A percentile compares a stretch with the other conserved stretches of the same genome.
Evolutionary conservation across 2,329 filamentous ascomycete genomes (phyloP).

Genomic region (Hypoxylon sp.): DNA sequence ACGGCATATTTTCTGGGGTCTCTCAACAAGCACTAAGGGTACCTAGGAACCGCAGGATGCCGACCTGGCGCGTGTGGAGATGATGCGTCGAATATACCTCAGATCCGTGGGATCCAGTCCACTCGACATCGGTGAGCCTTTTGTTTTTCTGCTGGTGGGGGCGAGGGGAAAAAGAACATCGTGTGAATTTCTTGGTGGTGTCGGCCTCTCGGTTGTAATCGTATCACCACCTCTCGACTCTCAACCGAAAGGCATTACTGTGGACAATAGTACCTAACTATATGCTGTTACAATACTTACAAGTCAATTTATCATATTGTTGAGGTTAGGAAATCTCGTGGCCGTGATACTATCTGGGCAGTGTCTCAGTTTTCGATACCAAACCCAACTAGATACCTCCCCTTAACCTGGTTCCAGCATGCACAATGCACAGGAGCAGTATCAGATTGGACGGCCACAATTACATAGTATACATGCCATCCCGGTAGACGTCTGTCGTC

Average conservation of each 20-base stretch:
- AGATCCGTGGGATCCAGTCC: constrained; percentile 35
- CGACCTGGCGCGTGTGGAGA: constrained; percentile 28
- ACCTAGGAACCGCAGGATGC: constrained; percentile 9
- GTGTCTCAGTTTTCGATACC: neutral
- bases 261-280: constrained; percentile 24
- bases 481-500: constrained; percentile 4
- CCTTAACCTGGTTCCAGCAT: too few species aligned
- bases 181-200: constrained; percentile 19
- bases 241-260: constrained; percentile 21
- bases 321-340: constrained; percentile 14
- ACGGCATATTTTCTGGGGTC: constrained; percentile 26
- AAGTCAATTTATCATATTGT: constrained; percentile 14
- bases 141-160: constrained; percentile 4
- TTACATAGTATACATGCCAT: constrained; percentile 18
- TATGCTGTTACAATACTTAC: constrained; percentile 16
- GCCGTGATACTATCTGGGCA: neutral
- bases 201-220: constrained; percentile 29
- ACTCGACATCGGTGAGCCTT: constrained; percentile 33
- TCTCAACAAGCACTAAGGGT: constrained; percentile 8
- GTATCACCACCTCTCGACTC: constrained; percentile 30
- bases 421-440: too few species aligned
- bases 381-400: too few species aligned
- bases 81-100: constrained; percentile 39
- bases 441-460: neutral
- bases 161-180: constrained; percentile 15